These are phyloP conservation scores for Mycena citricolor DNA, from an alignment of 1,284 basidiomycete species.

Conservation along the genomic window DNA sequence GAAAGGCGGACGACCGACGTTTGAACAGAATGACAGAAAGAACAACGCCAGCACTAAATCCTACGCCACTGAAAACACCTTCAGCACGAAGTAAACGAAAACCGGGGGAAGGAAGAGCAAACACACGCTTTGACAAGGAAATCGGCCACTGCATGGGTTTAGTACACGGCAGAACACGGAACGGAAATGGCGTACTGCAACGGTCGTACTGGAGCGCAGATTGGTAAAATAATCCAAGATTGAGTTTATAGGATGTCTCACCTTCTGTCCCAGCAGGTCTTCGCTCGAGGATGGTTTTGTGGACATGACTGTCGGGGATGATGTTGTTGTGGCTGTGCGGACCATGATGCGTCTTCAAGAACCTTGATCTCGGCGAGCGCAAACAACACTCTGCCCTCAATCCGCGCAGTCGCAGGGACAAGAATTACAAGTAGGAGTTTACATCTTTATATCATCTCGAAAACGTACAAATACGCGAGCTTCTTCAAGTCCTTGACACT, in stretches of 20 bases:
- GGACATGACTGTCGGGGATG: too few relatives aligned
- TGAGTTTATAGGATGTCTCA: neutral
- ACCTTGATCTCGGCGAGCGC: too few relatives aligned
- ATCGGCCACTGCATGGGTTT: constrained; percentile 59
- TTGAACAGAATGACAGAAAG: constrained; percentile 94
- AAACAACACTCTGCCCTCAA: too few relatives aligned
- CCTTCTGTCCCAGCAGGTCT: constrained; percentile 24
- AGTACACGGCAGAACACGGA: constrained; percentile 21
- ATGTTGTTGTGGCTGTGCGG: too few relatives aligned
- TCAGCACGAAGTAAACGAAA: constrained; percentile 30
- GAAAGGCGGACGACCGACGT: constrained; percentile 59
- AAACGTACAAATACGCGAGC: constrained; percentile 88
- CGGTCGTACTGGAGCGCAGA: constrained; percentile 74
- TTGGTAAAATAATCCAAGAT: neutral
- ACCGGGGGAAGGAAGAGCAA: constrained; percentile 20
- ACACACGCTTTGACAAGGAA: constrained; percentile 76
- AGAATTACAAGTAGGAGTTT: neutral
- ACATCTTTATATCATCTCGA: constrained; percentile 56
- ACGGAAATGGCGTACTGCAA: constrained; percentile 67
- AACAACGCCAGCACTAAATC: constrained; percentile 92
- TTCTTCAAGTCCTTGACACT: constrained; percentile 73
- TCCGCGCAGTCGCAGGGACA: too few relatives aligned
- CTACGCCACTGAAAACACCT: constrained; percentile 88
- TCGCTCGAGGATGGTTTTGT: constrained; percentile 24
- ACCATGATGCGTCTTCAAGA: too few relatives aligned